A percentile compares a stretch with the other conserved stretches of the same genome.
phyloP scores from a whole-genome alignment of 2,329 filamentous ascomycete species.

The Canariomyces notabilis region DNA sequence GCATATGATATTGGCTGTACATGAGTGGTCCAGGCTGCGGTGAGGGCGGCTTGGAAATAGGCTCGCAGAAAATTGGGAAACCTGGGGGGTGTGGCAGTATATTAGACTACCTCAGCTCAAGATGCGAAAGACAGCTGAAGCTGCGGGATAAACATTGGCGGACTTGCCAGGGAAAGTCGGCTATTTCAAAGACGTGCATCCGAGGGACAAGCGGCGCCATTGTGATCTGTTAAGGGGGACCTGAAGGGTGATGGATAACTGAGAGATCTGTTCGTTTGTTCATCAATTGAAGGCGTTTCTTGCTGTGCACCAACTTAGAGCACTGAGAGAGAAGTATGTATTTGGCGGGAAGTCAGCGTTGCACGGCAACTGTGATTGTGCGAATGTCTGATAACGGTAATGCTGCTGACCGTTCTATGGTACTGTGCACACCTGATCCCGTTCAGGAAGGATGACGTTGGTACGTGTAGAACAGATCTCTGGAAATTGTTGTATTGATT shows the following conservation, averaged over 20 bases:
- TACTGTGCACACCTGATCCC: no score
- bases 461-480: no score
- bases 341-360: no score
- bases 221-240: background rate
- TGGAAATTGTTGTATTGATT: no score
- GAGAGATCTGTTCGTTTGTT: no score
- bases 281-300: no score
- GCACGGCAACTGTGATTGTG: no score
- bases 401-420: no score
- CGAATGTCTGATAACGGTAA: no score
- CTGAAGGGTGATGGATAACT: background rate
- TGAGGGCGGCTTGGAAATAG: conserved; percentile 60
- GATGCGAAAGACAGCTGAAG: background rate
- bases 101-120: background rate
- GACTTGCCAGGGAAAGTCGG: conserved; percentile 59
- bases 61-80: conserved; percentile 61
- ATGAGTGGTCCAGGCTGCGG: conserved; percentile 56
- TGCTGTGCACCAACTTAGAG: no score
- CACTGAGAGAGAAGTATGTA: no score
- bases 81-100: conserved; percentile 45
- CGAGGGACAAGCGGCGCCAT: conserved; percentile 52
- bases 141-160: background rate
- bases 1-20: conserved; percentile 28
- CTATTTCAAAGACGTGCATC: conserved; percentile 62
- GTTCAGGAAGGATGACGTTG: no score